phyloP scores from a whole-genome alignment of 2,329 filamentous ascomycete species.

The Cladosporium sp. region DNA sequence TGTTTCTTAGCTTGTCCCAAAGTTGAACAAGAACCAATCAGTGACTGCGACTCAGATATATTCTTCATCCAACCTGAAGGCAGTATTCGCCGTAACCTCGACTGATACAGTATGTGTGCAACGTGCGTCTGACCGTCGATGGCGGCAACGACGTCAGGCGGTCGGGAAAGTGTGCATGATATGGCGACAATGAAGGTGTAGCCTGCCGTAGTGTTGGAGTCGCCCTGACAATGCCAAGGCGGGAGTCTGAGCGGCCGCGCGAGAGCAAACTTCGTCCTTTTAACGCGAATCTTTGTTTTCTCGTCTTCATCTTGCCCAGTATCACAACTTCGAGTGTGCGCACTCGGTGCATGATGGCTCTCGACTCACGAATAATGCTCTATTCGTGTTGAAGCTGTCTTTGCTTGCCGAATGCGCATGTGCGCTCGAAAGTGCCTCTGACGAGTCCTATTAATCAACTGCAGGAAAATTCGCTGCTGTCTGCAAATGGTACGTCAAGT shows the following conservation, averaged over 20 bases:
- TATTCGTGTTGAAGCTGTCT: background rate
- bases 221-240: too few species aligned
- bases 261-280: background rate
- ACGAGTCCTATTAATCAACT: too few species aligned
- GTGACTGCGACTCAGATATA: background rate
- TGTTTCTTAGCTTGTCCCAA: background rate
- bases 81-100: too few species aligned
- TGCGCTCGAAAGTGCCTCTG: too few species aligned
- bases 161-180: background rate
- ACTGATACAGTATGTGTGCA: too few species aligned
- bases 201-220: too few species aligned
- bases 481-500: constrained; percentile 6
- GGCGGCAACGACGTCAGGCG: background rate
- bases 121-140: background rate
- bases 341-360: background rate
- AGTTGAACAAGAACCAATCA: background rate
- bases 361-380: background rate
- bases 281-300: background rate
- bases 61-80: background rate
- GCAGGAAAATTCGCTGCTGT: too few species aligned
- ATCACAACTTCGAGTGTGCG: background rate
- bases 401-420: background rate
- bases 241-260: too few species aligned
- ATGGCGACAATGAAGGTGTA: too few species aligned
- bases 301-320: background rate